Evolutionary conservation across 2,329 filamentous ascomycete genomes (phyloP), one percentile per base, ranked within the genome.

Genomic region (Sarocladiaceae sp.): DNA sequence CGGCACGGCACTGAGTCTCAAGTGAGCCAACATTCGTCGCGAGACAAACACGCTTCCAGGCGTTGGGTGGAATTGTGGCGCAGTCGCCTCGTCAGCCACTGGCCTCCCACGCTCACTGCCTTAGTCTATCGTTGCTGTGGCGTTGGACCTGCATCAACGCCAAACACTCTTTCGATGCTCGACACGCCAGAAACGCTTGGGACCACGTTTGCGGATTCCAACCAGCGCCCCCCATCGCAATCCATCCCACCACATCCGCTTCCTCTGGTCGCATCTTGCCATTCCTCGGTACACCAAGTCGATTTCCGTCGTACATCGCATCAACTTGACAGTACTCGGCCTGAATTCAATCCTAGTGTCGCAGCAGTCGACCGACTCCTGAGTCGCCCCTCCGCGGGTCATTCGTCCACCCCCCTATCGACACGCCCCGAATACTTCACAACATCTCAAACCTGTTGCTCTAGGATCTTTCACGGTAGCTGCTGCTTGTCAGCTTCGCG

Each of bases 171-270:
- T n/a, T 44, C 22, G 20, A 44, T 23, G 28, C 23, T 44, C 22
- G 20, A 44, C 40, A 44, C 40, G 40, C 40, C 40, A 44, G 40
- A 44, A 28, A 44, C 17, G 22, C 20, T 44, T 44, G 23, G 22
- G 40, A 44, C 40, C 40, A 44, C 40, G 40, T 44, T 44, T 44
- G 40, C 40, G 40, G 40, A 44, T 44, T 44, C 40, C 22, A 40
- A 37, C 12, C n/a, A 4, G 5, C 26, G 22, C 13, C 6, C 13
- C 4, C 8, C 23, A 7, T 3, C 40, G 4, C 18, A 12, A n/a
- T 26, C 40, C 40, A 28, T 44, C 23, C 40, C 40, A 44, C 40
- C 40, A 26, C 26, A 20, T 23, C 17, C 40, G 12, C 20, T 7
- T n/a, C 17, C 15, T 20, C 23, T 20, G 18, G 4, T 26, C 40